phyloP scores from a whole-genome alignment of 306 rosid species.

The Mimosa bimucronata region DNA sequence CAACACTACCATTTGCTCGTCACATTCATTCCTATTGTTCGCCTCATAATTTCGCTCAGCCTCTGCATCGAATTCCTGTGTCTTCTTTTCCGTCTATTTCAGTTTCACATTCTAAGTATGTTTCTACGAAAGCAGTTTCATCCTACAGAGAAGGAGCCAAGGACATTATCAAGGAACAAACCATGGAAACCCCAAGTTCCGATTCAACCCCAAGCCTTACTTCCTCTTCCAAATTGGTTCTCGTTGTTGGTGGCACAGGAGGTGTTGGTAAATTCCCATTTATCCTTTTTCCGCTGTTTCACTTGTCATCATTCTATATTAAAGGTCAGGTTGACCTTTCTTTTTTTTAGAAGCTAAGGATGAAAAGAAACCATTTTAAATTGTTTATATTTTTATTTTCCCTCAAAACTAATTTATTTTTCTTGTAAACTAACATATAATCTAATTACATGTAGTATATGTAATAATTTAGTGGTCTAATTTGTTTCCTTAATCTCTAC shows the following conservation, averaged over 20 bases:
- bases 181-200: slow-evolving; percentile 45
- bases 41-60: slow-evolving; percentile 34
- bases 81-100: slow-evolving; percentile 28
- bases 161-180: slow-evolving; percentile 52
- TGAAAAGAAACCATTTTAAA: no score
- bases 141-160: slow-evolving; percentile 41
- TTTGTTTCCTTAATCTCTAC: no score
- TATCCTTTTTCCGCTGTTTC: background rate
- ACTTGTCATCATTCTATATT: background rate
- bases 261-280: slow-evolving; percentile 69
- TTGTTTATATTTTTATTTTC: no score
- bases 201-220: slow-evolving; percentile 40
- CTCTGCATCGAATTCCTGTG: slow-evolving; percentile 31
- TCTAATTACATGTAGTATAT: no score
- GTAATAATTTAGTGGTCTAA: no score
- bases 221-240: slow-evolving; percentile 73
- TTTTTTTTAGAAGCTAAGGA: no score
- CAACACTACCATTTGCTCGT: slow-evolving; percentile 41
- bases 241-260: slow-evolving; percentile 86
- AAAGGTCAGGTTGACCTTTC: no score
- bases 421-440: no score
- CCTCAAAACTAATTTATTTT: no score
- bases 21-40: slow-evolving; percentile 39
- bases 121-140: slow-evolving; percentile 43
- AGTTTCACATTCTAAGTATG: slow-evolving; percentile 22